Percentiles rank a stretch among this genome's conserved stretches.
Conservation (phyloP, 2,329 filamentous ascomycete species). For the Beauveria australis region DNA sequence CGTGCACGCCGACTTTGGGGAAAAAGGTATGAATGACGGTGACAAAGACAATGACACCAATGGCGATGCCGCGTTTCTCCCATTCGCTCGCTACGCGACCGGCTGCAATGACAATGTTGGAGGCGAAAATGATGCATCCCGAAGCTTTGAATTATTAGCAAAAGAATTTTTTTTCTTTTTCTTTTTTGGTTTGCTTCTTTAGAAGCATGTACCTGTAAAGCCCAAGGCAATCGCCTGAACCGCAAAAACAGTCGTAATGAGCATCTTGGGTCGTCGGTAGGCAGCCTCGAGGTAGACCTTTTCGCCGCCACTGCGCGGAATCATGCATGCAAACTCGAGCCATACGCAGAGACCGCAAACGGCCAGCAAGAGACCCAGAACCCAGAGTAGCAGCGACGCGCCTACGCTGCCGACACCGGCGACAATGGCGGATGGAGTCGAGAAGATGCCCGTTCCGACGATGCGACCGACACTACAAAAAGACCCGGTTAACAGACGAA, state of each 20-base stretch:
- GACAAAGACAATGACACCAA: conserved; percentile 13
- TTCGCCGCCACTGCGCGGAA: conserved; percentile 15
- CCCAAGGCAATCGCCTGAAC: conserved; percentile 15
- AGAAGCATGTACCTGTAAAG: conserved; percentile 11
- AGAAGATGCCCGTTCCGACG: conserved; percentile 18
- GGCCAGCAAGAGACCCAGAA: conserved; percentile 15
- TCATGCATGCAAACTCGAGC: conserved; percentile 16
- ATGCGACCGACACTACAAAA: conserved; percentile 15
- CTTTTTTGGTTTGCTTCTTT: too few relatives aligned
- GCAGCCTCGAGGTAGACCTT: conserved; percentile 16
- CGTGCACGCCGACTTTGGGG: conserved; percentile 14
- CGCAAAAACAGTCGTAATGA: conserved; percentile 14
- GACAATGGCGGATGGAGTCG: conserved; percentile 16
- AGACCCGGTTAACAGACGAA: not conserved
- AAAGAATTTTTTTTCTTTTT: too few relatives aligned
- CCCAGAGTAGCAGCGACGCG: conserved; percentile 15
- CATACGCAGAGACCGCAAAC: conserved; percentile 9
- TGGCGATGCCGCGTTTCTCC: conserved; percentile 15
- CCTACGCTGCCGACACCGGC: conserved; percentile 15
- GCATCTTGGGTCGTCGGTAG: conserved; percentile 14
- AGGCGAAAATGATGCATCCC: conserved; percentile 14
- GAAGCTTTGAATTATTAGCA: conserved; percentile 1
- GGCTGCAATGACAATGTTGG: conserved; percentile 13
- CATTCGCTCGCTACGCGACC: conserved; percentile 12
- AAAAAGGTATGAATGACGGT: conserved; percentile 15